Conservation (phyloP, 2,329 filamentous ascomycete genomes). For the Helotiales sp. region DNA sequence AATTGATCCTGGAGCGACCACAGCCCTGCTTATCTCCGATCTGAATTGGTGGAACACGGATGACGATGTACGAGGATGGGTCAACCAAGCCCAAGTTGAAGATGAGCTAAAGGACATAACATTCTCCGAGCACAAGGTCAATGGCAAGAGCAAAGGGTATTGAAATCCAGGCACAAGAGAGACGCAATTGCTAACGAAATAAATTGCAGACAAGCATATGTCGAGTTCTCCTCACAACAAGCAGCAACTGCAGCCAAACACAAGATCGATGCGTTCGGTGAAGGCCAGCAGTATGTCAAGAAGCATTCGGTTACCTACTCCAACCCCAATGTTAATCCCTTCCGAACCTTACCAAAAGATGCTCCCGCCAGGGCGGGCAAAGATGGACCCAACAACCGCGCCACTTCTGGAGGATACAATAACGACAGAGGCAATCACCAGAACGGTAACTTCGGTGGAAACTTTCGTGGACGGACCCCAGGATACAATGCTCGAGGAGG, state of each 20-base stretch:
- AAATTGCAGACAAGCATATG: conserved; percentile 67
- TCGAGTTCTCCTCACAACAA: conserved; percentile 83
- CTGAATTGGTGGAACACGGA: conserved; percentile 97
- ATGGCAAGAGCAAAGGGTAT: conserved; percentile 98
- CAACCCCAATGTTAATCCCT: conserved; percentile 79
- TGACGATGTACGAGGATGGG: conserved; percentile 90
- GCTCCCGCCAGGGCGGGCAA: conserved; percentile 73
- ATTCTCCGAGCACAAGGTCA: conserved; percentile 98
- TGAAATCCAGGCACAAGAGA: conserved; percentile 39
- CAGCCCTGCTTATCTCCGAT: conserved; percentile 84
- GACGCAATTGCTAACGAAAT: conserved; percentile 18
- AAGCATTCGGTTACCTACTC: conserved; percentile 79
- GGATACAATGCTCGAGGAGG: conserved; percentile 50
- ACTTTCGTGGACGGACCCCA: conserved; percentile 56
- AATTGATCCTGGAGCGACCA: conserved; percentile 63
- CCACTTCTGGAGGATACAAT: conserved; percentile 55
- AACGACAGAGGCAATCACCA: conserved; percentile 47
- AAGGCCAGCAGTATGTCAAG: conserved; percentile 58
- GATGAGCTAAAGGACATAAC: conserved; percentile 89
- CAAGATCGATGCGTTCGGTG: conserved; percentile 69
- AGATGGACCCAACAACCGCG: conserved; percentile 60
- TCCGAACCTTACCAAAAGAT: conserved; percentile 89
- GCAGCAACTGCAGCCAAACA: conserved; percentile 86
- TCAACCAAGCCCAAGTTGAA: conserved; percentile 78
- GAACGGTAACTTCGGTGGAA: conserved; percentile 45